Base-by-base conservation (phyloP, 176 grass and related monocot species). In the Stipa capillata region DNA sequence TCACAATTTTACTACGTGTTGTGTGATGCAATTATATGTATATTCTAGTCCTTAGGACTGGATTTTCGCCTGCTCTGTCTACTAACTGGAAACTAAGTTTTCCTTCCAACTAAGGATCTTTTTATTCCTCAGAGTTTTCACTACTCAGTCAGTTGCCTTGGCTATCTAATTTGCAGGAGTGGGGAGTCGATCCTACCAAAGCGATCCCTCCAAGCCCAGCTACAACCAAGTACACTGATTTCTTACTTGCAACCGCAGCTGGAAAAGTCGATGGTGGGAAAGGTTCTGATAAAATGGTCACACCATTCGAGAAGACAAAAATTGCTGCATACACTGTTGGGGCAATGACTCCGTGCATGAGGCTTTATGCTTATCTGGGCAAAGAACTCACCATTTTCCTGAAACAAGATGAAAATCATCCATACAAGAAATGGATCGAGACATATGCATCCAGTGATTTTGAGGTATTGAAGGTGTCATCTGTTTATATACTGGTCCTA, bases 261-360 rank as follows among this genome's bases (percentile, higher is more conserved):
- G 96, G 96, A 69, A 98, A 95, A 82, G 81, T 98, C 21, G 86
- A 98, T 78, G 89, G 85, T 54, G 84, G 85, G 37, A 95, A 98
- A 93, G 90, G 78, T 70, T 89, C 92, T 80, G 68, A 86, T 45
- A 93, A 87, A 89, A 98, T 98, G 81, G 96, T 84, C 45, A 98
- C 96, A 28, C 92, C 96, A 74, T 98, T 98, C 59, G 96, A 98
- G 86, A 98, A 92, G 84, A 98, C 92, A 60, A 98, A 94, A 88
- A 91, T 98, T 85, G 90, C 96, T 76, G 92, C 96, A 28, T 98
- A 98, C 59, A 91, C 90, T 65, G 90, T 98, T 73, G 92, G 96
- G 47, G 96, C 96, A 12, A 93, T 95, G 81, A 79, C 96, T 33
- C 92, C 96, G 77, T 94, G 87, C 90, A 93, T 91, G 92, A 94